Evolutionary conservation across 169 alveolate genomes (phyloP), one percentile per base, ranked within the genome.

Genomic region (Plasmodium chabaudi): DNA sequence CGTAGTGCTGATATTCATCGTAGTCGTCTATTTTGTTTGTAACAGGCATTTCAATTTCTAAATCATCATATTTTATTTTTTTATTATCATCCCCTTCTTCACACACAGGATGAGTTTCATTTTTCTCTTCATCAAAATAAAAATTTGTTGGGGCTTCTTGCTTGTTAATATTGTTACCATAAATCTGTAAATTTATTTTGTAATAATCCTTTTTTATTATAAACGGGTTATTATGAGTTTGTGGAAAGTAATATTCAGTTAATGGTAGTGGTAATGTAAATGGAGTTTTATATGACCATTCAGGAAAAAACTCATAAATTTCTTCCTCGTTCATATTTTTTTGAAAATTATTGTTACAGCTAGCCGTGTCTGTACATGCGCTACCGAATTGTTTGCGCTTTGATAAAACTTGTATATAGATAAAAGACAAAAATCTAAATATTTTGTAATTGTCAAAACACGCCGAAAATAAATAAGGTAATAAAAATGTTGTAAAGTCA

Each of bases 201-300:
- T 75, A 75, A 73, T 61, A 61, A 63, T 75, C 49, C 46, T 75
- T n/a, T 21, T 63, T 63, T 55, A 75, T 44, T 68, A 75, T 25
- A 61, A 61, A 39, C 13, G 74, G 49, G 27, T 56, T 75, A 49
- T 57, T 25, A 63, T 56, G 15, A 19, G 53, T 59, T 19, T 34
- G 25, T 15, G 71, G 65, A 21, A 75, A 75, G 19, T 75, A 75
- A 42, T 63, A 75, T n/a, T 47, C 59, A 10, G 88, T 75, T 42
- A 75, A 64, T 12, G 88, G 88, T 42, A 75, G 17, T 21, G 88
- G 88, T 27, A 75, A 75, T 19, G 88, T 75, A 56, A 61, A 75
- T 10, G 73, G 17, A 17, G 88, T 75, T 67, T 75, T 75, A 42
- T 75, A 75, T 17, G 88, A 75, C 88, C 88, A 75, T 67, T 75